Evolutionary conservation across 805 yeast genomes (phyloP).

Genomic region (Metschnikowia chrysomelidarum): DNA sequence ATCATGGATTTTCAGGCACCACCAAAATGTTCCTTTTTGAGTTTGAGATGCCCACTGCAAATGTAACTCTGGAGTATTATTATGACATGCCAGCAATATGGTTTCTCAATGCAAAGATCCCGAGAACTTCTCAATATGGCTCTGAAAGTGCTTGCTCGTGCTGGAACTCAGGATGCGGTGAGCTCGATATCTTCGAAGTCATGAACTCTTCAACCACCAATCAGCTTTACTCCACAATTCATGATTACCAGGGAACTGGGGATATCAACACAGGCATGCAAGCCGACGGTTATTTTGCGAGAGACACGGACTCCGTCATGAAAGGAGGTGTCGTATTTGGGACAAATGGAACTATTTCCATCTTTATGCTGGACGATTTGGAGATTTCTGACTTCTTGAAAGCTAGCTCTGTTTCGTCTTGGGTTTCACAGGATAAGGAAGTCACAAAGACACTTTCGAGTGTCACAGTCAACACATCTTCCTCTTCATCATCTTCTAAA

Average conservation of each 20-base stretch:
- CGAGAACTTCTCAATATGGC: conserved; percentile 73
- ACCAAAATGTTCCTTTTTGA: conserved; percentile 73
- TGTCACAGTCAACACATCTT: conserved; percentile 23
- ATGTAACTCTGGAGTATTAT: conserved; percentile 25
- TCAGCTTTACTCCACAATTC: conserved; percentile 64
- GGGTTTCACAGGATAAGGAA: conserved; percentile 44
- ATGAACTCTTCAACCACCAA: conserved; percentile 58
- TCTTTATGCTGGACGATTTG: conserved; percentile 57
- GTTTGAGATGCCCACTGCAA: conserved; percentile 64
- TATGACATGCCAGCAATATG: conserved; percentile 76
- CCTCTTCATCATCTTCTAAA: conserved; percentile 23
- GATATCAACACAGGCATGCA: conserved; percentile 60
- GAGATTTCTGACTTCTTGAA: conserved; percentile 45
- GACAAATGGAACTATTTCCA: conserved; percentile 56
- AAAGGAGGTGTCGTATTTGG: conserved; percentile 72
- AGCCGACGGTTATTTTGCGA: conserved; percentile 52
- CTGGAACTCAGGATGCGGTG: conserved; percentile 80
- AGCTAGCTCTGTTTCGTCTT: conserved; percentile 41
- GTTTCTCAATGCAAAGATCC: conserved; percentile 69
- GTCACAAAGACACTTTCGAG: conserved; percentile 26
- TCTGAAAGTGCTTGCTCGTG: conserved; percentile 63
- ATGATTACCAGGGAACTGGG: conserved; percentile 72
- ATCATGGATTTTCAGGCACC: conserved; percentile 64
- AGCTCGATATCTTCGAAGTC: conserved; percentile 73
- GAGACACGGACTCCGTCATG: conserved; percentile 54